A percentile compares a stretch with the other conserved stretches of the same genome.
Evolutionary conservation across 2,329 filamentous ascomycete species (phyloP).

Genomic region (Phaeosphaeriaceae sp.): DNA sequence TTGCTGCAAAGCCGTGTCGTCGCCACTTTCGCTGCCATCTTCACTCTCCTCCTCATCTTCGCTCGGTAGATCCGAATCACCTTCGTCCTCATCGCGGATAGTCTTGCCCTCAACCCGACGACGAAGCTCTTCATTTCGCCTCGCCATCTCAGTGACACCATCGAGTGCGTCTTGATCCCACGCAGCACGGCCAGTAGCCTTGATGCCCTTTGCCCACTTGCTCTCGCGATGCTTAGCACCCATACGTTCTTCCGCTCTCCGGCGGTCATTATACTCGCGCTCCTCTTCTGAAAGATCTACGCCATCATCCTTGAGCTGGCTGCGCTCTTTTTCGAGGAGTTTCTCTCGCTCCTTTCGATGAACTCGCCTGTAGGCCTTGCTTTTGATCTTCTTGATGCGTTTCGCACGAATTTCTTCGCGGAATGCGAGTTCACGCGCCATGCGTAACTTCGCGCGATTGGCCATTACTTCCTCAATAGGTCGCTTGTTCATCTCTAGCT

Average conservation of each 20-base stretch:
- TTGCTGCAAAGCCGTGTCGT: conserved; percentile 40
- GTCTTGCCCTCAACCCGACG: conserved; percentile 77
- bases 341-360: conserved; percentile 79
- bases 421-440: conserved; percentile 83
- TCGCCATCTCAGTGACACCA: conserved; percentile 80
- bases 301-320: conserved; percentile 64
- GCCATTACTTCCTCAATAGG: conserved; percentile 76
- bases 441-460: conserved; percentile 75
- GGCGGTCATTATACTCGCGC: conserved; percentile 70
- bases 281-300: conserved; percentile 69
- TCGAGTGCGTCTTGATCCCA: conserved; percentile 89
- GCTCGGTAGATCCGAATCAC: conserved; percentile 55
- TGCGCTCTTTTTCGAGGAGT: conserved; percentile 62
- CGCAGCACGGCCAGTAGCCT: conserved; percentile 76
- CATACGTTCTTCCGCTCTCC: conserved; percentile 83
- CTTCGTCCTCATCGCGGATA: conserved; percentile 56
- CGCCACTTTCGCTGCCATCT: conserved; percentile 66
- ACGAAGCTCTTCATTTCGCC: conserved; percentile 80
- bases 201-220: conserved; percentile 88
- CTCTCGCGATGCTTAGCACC: conserved; percentile 84
- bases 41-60: conserved; percentile 60
- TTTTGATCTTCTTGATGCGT: conserved; percentile 99
- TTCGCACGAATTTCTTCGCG: conserved; percentile 87
- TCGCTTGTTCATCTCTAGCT: conserved; percentile 73
- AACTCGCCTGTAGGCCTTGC: conserved; percentile 89